phyloP scores from a whole-genome alignment of 768 basidiomycete species.

The Nevesoporus exiguus region DNA sequence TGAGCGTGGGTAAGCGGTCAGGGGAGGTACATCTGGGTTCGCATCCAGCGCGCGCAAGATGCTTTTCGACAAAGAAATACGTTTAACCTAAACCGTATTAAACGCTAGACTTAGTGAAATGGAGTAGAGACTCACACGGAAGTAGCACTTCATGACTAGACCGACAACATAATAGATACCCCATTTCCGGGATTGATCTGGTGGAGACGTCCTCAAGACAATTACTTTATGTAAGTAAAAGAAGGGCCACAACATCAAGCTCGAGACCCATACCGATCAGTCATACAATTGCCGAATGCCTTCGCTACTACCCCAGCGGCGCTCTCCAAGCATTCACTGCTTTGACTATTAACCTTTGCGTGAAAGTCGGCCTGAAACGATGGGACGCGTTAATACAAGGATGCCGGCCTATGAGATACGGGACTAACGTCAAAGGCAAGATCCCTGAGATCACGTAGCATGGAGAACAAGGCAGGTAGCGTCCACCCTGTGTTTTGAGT shows the following conservation, averaged over 20 bases:
- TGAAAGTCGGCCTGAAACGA: slow-evolving; percentile 55
- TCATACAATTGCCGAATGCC: slow-evolving; percentile 86
- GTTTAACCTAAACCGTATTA: slow-evolving; percentile 60
- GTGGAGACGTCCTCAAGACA: slow-evolving; percentile 54
- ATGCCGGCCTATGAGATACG: background rate
- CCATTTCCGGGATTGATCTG: slow-evolving; percentile 80
- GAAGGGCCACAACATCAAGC: background rate
- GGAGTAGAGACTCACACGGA: slow-evolving; percentile 57
- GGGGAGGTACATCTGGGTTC: slow-evolving; percentile 78
- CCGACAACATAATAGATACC: slow-evolving; percentile 91
- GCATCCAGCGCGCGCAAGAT: slow-evolving; percentile 86
- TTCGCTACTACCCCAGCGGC: slow-evolving; percentile 84
- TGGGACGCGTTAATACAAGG: background rate
- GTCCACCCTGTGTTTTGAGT: slow-evolving; percentile 84
- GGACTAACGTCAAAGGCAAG: slow-evolving; percentile 74
- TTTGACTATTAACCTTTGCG: slow-evolving; percentile 52
- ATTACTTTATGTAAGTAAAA: background rate
- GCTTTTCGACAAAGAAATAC: slow-evolving; percentile 89
- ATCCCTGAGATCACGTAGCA: slow-evolving; percentile 77
- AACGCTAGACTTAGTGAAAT: background rate
- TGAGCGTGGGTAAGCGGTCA: slow-evolving; percentile 72
- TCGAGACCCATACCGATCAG: slow-evolving; percentile 55
- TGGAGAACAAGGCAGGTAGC: slow-evolving; percentile 76
- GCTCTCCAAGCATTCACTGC: slow-evolving; percentile 75
- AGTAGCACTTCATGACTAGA: slow-evolving; percentile 90